phyloP scores from a whole-genome alignment of 2,329 filamentous ascomycete genomes.

The Herpotrichia juniperi region DNA sequence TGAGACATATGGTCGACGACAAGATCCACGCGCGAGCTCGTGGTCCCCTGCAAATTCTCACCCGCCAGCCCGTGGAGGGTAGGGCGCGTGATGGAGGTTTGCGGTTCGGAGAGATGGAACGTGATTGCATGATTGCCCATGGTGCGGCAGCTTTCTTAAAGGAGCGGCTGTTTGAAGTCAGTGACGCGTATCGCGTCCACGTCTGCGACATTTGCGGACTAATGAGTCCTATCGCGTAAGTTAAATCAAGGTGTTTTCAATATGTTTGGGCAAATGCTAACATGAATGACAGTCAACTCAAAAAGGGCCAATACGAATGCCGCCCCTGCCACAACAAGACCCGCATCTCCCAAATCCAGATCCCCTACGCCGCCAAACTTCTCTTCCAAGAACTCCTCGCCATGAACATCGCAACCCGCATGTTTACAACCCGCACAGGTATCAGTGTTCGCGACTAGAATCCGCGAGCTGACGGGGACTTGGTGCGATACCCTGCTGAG shows the following conservation, averaged over 20 bases:
- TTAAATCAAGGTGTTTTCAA: conserved; percentile 43
- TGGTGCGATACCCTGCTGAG: too few species aligned
- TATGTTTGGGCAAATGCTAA: conserved; percentile 23
- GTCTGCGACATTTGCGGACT: conserved; percentile 98
- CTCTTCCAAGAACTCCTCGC: conserved; percentile 97
- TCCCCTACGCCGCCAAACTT: conserved; percentile 96
- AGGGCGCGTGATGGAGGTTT: conserved; percentile 96
- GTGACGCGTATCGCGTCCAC: conserved; percentile 96
- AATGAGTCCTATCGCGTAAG: conserved; percentile 99
- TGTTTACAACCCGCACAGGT: conserved; percentile 89
- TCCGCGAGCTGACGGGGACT: too few species aligned
- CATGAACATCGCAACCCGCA: conserved; percentile 97
- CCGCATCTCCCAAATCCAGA: conserved; percentile 95
- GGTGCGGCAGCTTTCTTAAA: conserved; percentile 96
- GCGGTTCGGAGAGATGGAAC: conserved; percentile 99
- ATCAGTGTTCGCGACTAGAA: conserved; percentile 66
- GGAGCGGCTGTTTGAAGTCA: conserved; percentile 95
- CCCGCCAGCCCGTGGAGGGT: conserved; percentile 96
- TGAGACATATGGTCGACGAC: conserved; percentile 99
- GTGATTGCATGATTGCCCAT: conserved; percentile 99
- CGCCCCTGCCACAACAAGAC: conserved; percentile 99
- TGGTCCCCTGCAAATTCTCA: conserved; percentile 96
- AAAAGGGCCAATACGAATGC: conserved; percentile 95
- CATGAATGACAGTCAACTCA: conserved; percentile 72
- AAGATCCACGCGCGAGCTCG: conserved; percentile 99